Conservation (phyloP, 345 rosid genomes). For the Zanthoxylum bungeanum region DNA sequence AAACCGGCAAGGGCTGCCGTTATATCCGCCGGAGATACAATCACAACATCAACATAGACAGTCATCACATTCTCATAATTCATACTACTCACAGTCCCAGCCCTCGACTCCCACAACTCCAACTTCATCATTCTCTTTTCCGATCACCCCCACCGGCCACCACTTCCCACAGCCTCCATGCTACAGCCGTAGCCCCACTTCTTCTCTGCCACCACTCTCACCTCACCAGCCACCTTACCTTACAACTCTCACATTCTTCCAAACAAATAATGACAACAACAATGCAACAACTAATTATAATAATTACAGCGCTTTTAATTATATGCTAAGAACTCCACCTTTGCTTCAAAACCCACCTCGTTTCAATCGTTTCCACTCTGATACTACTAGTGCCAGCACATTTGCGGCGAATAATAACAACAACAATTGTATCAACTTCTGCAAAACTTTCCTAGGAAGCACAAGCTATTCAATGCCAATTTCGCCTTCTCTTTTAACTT, state of each 20-base stretch:
- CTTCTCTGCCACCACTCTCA: slow-evolving; percentile 29
- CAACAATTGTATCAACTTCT: not conserved
- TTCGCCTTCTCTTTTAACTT: slow-evolving; percentile 26
- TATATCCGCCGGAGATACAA: slow-evolving; percentile 53
- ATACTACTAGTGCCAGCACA: not conserved
- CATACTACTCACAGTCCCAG: slow-evolving; percentile 24
- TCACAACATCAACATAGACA: not conserved
- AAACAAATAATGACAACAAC: slow-evolving; percentile 9
- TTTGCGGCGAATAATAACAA: not conserved
- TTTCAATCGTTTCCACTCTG: slow-evolving; percentile 28
- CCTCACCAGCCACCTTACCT: slow-evolving; percentile 31
- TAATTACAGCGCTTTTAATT: slow-evolving; percentile 18
- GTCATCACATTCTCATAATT: not conserved
- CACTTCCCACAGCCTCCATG: slow-evolving; percentile 26
- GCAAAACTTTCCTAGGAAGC: not conserved
- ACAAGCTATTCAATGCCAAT: slow-evolving; percentile 30
- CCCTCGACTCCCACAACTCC: slow-evolving; percentile 27
- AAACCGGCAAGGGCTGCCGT: slow-evolving; percentile 61
- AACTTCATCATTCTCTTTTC: slow-evolving; percentile 38
- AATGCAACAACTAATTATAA: not conserved
- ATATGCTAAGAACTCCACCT: slow-evolving; percentile 43
- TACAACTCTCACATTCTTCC: slow-evolving; percentile 49
- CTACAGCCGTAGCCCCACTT: slow-evolving; percentile 28
- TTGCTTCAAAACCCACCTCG: slow-evolving; percentile 41
- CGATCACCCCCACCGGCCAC: slow-evolving; percentile 14